A percentile compares a stretch with the other conserved stretches of the same genome.
These are phyloP conservation scores for Nemania sp. DNA, from an alignment of 2,329 filamentous ascomycete genomes.

Conservation along the genomic window DNA sequence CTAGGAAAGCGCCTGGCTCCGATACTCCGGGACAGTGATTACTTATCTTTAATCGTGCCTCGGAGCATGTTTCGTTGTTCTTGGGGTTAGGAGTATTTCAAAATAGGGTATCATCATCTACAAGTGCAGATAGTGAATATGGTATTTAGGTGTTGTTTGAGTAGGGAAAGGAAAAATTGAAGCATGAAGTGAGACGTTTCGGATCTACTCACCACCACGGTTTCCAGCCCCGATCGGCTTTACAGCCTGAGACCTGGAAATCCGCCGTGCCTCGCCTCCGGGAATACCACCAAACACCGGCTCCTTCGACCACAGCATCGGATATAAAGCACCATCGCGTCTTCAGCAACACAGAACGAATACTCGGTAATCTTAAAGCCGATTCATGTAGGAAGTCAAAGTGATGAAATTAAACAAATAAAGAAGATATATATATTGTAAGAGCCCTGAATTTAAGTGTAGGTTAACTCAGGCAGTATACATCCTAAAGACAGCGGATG, in stretches of 20 bases:
- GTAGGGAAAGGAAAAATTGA: too few relatives aligned
- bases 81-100: too few relatives aligned
- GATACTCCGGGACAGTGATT: too few relatives aligned
- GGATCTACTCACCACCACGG: too few relatives aligned
- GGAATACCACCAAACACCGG: constrained; percentile 1
- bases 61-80: background rate
- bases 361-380: background rate
- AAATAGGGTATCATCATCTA: too few relatives aligned
- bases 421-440: background rate
- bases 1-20: too few relatives aligned
- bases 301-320: background rate
- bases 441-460: background rate
- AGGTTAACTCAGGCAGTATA: background rate
- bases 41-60: too few relatives aligned
- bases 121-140: too few relatives aligned
- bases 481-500: background rate
- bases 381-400: too few relatives aligned
- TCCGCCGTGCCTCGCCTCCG: constrained; percentile 2
- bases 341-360: background rate
- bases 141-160: too few relatives aligned
- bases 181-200: too few relatives aligned
- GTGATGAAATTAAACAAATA: background rate
- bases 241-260: background rate
- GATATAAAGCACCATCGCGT: background rate
- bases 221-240: too few relatives aligned